Base-by-base conservation (phyloP, 352 stramenopile species). In the Phytopythium cucurbitacearum region DNA sequence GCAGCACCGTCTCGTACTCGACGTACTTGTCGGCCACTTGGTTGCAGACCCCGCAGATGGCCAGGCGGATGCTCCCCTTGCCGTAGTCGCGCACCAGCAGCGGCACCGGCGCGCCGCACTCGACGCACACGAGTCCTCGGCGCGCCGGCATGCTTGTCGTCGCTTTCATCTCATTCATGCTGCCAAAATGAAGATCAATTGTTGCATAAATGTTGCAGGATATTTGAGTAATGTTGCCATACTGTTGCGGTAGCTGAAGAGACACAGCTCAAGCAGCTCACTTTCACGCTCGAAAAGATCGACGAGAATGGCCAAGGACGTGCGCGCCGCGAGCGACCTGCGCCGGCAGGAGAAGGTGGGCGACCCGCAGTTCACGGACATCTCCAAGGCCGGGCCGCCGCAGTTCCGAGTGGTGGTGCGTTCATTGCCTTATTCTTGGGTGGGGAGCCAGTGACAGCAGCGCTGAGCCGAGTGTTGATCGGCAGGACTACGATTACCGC, bases 21-120 rank as follows among this genome's bases (percentile, higher is more conserved):
- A 95, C 83, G 59, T 95, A 95, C 61, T 89, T 89, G 64, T 95
- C 85, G 3, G 82, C 79, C 16, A 93, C 76, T 0, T 65, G 56
- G 56, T 90, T 88, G 73, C 85, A 95, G 12, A 15, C 44, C 5
- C 33, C 50, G 49, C 85, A 95, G 53, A 90, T 91, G 15, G 65
- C 74, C 6, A 95, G 73, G 3, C 83, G 84, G 34, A 95, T 56
- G 66, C 94, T 95, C 13, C 85, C 85, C 50, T 90, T 91, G 36
- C 85, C 85, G 57, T 92, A 95, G 65, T 95, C 83, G 40, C 81
- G 78, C 62, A 91, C 81, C 6, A 90, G 67, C 36, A 80, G 66
- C 32, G 68, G 63, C 54, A 91, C 80, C 8, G 64, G 51, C 12
- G 75, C 70, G 33, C 83, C 83, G 55, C 85, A 95, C 40, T 89